These are phyloP conservation scores for Zoysia pacifica DNA, from an alignment of 176 grass and related monocot genomes.

Conservation along the genomic window DNA sequence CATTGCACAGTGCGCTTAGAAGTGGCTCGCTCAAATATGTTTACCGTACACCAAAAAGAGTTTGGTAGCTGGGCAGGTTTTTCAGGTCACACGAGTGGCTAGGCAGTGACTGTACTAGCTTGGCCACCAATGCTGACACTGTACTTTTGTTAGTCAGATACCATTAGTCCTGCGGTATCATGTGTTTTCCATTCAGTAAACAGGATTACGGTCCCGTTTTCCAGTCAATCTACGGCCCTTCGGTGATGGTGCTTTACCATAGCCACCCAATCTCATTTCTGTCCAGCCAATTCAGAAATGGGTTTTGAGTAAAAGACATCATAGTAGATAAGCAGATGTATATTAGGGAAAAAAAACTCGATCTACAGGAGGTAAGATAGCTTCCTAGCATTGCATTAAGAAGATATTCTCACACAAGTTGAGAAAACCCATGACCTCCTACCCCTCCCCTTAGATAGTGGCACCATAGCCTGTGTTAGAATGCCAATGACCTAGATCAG, in stretches of 20 bases:
- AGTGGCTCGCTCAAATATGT: background rate
- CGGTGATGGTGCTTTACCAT: constrained; percentile 72
- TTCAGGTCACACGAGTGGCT: constrained; percentile 23
- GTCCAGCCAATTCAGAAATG: constrained; percentile 35
- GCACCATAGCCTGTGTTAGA: no score
- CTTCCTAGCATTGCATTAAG: no score
- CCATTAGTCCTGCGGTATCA: constrained; percentile 4
- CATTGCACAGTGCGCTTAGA: no score
- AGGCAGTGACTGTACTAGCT: constrained; percentile 37
- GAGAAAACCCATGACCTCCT: no score
- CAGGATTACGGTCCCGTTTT: constrained; percentile 59
- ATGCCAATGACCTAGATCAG: no score
- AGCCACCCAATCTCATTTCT: constrained; percentile 62
- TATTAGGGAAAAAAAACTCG: no score
- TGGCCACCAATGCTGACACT: constrained; percentile 41
- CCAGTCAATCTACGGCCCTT: constrained; percentile 45
- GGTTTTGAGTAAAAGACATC: background rate
- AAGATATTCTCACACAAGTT: no score
- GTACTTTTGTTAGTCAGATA: constrained; percentile 25
- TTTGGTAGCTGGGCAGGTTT: constrained; percentile 27
- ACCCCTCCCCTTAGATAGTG: no score
- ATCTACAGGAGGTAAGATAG: no score
- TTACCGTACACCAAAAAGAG: constrained; percentile 26
- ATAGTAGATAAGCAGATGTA: background rate
- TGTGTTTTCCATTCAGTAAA: constrained; percentile 42